Percentiles rank a stretch among this genome's conserved stretches.
Evolutionary conservation across 2,329 filamentous ascomycete species (phyloP).

Genomic region (Cladobotryum protrusum): DNA sequence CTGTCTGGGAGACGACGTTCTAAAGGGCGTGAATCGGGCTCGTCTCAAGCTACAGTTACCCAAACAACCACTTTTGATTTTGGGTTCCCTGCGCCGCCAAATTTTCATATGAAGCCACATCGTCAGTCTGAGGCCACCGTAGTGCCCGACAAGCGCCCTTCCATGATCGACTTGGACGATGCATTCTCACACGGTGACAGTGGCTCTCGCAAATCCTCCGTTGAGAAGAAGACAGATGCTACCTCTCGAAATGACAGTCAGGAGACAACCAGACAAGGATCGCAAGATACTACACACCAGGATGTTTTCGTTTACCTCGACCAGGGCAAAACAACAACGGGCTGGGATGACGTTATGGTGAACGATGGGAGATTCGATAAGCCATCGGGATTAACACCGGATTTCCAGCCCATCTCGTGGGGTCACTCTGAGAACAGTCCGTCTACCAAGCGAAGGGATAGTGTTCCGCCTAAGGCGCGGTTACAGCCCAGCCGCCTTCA

Average conservation of each 20-base stretch:
- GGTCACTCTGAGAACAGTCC: slow-evolving; percentile 4
- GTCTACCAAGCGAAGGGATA: background rate
- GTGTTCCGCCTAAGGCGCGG: background rate
- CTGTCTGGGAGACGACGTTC: background rate
- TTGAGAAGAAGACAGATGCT: slow-evolving; percentile 3
- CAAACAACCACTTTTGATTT: slow-evolving; percentile 25
- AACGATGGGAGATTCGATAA: slow-evolving; percentile 18
- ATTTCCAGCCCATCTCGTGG: slow-evolving; percentile 6
- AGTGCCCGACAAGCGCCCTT: slow-evolving; percentile 5
- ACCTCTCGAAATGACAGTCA: slow-evolving; percentile 5
- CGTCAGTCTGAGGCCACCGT: slow-evolving; percentile 18
- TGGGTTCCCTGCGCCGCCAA: slow-evolving; percentile 31
- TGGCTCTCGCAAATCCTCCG: background rate
- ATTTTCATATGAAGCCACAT: background rate
- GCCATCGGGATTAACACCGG: slow-evolving; percentile 3
- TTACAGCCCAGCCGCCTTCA: background rate
- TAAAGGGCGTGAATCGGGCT: slow-evolving; percentile 21
- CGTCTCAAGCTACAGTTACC: slow-evolving; percentile 25
- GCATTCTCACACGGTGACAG: slow-evolving; percentile 1
- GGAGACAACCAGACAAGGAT: slow-evolving; percentile 15
- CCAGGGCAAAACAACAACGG: slow-evolving; percentile 29
- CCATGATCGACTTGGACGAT: background rate
- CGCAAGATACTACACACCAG: slow-evolving; percentile 12
- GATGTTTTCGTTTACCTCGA: slow-evolving; percentile 24
- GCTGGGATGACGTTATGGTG: slow-evolving; percentile 34